These are phyloP conservation scores for Vigna unguiculata DNA, from an alignment of 306 rosid species.

Conservation along the genomic window DNA sequence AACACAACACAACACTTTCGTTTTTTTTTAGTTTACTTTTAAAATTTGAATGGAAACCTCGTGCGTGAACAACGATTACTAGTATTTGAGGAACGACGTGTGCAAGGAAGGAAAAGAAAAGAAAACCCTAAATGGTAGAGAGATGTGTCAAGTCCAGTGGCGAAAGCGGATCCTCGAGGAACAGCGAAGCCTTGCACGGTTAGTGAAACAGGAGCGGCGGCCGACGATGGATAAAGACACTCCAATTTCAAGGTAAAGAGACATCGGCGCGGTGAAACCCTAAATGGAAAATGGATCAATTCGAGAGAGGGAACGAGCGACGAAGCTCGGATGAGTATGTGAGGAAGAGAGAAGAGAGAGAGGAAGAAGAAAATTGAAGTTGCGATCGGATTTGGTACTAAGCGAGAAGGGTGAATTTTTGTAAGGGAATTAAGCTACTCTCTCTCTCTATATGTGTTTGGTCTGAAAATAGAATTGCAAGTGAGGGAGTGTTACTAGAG, in stretches of 20 bases:
- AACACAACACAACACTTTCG: neutral
- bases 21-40: neutral
- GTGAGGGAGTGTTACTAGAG: neutral
- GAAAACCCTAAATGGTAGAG: conserved; percentile 3
- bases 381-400: neutral
- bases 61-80: neutral
- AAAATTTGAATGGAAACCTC: neutral
- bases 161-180: conserved; percentile 45
- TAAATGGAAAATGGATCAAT: conserved; percentile 28
- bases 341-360: neutral
- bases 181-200: conserved; percentile 49
- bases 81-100: neutral
- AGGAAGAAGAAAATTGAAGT: neutral
- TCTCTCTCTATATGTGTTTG: neutral
- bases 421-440: neutral
- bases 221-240: conserved; percentile 35
- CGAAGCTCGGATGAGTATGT: neutral
- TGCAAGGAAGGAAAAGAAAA: neutral
- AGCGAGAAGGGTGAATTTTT: neutral
- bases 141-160: conserved; percentile 49
- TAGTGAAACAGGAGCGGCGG: conserved; percentile 41
- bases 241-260: conserved; percentile 40
- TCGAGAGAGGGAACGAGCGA: neutral
- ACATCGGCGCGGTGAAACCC: conserved; percentile 53
- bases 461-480: neutral